Evolutionary conservation across 176 grass and related monocot genomes (phyloP), one percentile per base, ranked within the genome.

Genomic region (Musa acuminata): DNA sequence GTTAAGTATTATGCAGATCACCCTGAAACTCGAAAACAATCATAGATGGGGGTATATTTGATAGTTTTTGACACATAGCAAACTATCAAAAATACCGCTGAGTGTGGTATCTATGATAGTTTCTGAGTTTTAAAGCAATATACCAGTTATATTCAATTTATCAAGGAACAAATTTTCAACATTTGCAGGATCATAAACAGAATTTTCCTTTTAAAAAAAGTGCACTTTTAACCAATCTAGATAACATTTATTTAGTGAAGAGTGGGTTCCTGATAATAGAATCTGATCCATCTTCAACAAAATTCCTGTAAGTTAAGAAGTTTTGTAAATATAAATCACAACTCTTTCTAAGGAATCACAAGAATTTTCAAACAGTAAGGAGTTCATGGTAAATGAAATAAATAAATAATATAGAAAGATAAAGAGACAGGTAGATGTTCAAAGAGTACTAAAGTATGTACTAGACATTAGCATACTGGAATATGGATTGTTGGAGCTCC

Each of bases 401-500:
- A 43, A 43, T 43, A 43, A 21, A 51, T 51, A 9, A 19, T 8
- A 51, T n/a, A 12, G 14, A 1, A 26, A 25, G 71, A 53, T 54
- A 54, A 25, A 13, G 13, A 24, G 14, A 54, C 11, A 16, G 52
- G 4, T 26, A 10, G 51, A 16, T 49, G 8, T 54, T 51, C 49
- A 24, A 53, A 23, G 63, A 27, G 51, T 14, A 4, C 51, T 51
- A 73, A 54, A 51, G 53, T 54, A 13, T 26, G 54, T 8, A n/a
- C 9, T 26, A 84, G 9, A 84, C 51, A 73, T 12, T 52, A 88
- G 75, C 90, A 91, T 80, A 98, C 90, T 71, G 90, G 95, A 83
- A 98, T 93, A 60, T 98, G 90, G 59, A 98, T 98, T 67, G 86
- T 98, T 60, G 90, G 90, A 0, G 90, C 95, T 64, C 88, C 95